Evolutionary conservation across 495 filamentous ascomycete genomes (phyloP), one percentile per base, ranked within the genome.

Genomic region (Daldinia grandis): DNA sequence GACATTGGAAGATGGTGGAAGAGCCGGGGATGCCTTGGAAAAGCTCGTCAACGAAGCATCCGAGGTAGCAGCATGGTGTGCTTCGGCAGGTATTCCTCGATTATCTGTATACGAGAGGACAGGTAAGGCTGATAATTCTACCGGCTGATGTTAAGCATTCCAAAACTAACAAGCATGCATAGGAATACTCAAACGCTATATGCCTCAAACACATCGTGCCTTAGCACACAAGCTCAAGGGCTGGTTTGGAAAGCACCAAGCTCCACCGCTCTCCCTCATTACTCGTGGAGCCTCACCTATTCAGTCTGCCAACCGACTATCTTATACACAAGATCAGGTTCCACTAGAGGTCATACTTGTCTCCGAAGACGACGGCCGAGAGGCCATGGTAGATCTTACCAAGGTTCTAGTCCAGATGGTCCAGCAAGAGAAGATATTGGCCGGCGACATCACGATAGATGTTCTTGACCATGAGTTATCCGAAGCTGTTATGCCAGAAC

Each of bases 381-480:
- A 96, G 74, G 97, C 95, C 9, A 85, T 99, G 60, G 94, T 98
- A 9, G 95, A 98, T 79, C 86, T 99, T 27, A 98, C 96, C 47
- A 96, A 94, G 75, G 98, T 96, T 3, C 84, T 99, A 8, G 87
- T 94, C 5, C 93, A 97, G 72, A 97, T 99, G 95, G 88, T 92
- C 4, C 95, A 99, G 81, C 89, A 91, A 62, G 89, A 90, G 56
- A 97, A 97, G 78, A 80, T 99, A 21, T 86, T 86, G 2, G 82
- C 91, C 0, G 79, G 85, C 17, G 94, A 99, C 76, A 94, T 99
- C 65, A 92, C 87, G 44, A 81, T 86, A 17, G 93, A 97, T 67
- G 81, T 99, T 42, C 89, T 99, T n/a, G 93, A 99, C 76, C 90
- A 91, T 7, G 95, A 98, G 79, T 83, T 99, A 57, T 81, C 76